Evolutionary conservation across 371 early-diverging fungal genomes (phyloP).

Genomic region (Haplosporangium sp.): DNA sequence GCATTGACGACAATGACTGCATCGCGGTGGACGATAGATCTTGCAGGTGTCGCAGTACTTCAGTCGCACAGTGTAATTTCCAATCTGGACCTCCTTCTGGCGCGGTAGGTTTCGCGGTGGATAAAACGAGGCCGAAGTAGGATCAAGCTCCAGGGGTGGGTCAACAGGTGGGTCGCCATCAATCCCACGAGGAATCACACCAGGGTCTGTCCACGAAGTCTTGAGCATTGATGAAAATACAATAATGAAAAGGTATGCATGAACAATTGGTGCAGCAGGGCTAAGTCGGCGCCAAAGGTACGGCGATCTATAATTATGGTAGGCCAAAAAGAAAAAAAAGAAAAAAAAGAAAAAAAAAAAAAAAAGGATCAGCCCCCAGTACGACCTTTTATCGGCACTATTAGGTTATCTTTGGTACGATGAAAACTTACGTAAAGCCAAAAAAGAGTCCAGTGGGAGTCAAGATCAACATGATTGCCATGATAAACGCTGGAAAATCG

Average conservation of each 20-base stretch:
- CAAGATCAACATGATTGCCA: conserved; percentile 70
- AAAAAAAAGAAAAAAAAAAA: conserved; percentile 14
- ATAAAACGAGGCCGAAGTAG: conserved; percentile 53
- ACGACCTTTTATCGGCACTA: neutral
- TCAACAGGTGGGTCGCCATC: conserved; percentile 62
- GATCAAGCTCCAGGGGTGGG: conserved; percentile 42
- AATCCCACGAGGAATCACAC: conserved; percentile 83
- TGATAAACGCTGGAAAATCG: conserved; percentile 70
- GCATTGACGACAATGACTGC: conserved; percentile 89
- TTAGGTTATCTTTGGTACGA: too few species aligned
- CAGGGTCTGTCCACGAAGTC: conserved; percentile 93
- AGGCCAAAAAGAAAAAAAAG: conserved; percentile 47
- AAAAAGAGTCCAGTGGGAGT: conserved; percentile 73
- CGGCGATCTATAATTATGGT: conserved; percentile 62
- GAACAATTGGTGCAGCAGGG: conserved; percentile 76
- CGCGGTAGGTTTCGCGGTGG: conserved; percentile 57
- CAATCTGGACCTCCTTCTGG: conserved; percentile 72
- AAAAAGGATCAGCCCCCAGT: conserved; percentile 1
- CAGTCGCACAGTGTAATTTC: conserved; percentile 70
- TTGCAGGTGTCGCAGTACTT: conserved; percentile 92
- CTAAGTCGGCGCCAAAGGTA: conserved; percentile 71
- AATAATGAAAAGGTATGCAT: conserved; percentile 77
- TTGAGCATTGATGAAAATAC: conserved; percentile 80
- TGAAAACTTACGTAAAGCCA: conserved; percentile 73
- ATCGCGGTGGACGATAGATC: conserved; percentile 89